phyloP scores from a whole-genome alignment of 2,329 filamentous ascomycete genomes.

The Arachnomyces sp. region DNA sequence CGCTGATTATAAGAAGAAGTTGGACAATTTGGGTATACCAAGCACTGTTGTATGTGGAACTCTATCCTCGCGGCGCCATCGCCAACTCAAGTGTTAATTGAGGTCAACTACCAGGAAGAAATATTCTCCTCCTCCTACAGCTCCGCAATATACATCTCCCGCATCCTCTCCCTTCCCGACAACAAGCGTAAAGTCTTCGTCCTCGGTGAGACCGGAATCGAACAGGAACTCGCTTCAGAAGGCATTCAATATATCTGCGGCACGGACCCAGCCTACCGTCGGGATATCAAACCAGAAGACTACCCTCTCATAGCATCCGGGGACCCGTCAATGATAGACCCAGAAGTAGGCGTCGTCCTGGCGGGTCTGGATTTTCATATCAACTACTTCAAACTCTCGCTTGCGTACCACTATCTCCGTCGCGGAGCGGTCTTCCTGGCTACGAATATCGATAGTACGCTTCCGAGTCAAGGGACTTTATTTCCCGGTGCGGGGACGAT shows the following conservation, averaged over 20 bases:
- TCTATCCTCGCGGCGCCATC: neutral
- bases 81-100: neutral
- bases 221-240: slow-evolving; percentile 77
- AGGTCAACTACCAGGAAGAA: slow-evolving; percentile 58
- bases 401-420: slow-evolving; percentile 78
- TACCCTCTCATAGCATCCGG: slow-evolving; percentile 65
- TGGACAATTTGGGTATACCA: slow-evolving; percentile 72
- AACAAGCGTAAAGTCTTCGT: slow-evolving; percentile 91
- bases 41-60: slow-evolving; percentile 51
- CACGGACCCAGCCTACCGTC: slow-evolving; percentile 68
- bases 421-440: slow-evolving; percentile 78
- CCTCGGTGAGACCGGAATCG: slow-evolving; percentile 83
- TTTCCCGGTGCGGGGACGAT: slow-evolving; percentile 89
- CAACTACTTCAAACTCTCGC: slow-evolving; percentile 85
- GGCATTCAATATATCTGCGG: slow-evolving; percentile 75
- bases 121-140: slow-evolving; percentile 96
- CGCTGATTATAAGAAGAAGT: slow-evolving; percentile 85
- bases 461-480: slow-evolving; percentile 71
- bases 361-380: slow-evolving; percentile 88
- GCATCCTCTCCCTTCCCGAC: slow-evolving; percentile 71
- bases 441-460: slow-evolving; percentile 85
- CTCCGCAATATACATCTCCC: slow-evolving; percentile 87
- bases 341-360: slow-evolving; percentile 82
- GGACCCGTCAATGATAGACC: slow-evolving; percentile 67
- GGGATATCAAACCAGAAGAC: slow-evolving; percentile 74